phyloP scores from a whole-genome alignment of 2,329 filamentous ascomycete species.

The Fusarium haematococcum region DNA sequence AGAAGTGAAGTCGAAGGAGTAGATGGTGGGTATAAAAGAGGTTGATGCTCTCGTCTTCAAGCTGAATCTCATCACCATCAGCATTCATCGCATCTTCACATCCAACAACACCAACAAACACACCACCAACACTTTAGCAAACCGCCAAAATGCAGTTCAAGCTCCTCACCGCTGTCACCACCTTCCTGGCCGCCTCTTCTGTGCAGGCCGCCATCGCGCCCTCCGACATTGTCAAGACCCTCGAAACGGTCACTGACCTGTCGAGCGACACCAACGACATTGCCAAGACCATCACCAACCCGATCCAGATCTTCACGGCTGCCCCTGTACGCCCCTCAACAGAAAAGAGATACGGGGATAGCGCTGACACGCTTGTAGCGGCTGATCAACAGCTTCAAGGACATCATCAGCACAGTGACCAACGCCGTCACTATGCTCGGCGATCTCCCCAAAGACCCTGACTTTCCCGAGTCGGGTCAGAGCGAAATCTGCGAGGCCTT shows the following conservation, averaged over 20 bases:
- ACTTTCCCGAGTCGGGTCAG: neutral
- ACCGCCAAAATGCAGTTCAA: slow-evolving; percentile 33
- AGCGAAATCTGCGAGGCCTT: neutral
- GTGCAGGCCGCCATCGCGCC: slow-evolving; percentile 11
- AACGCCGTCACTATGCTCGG: neutral
- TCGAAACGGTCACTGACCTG: neutral
- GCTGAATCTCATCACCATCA: neutral
- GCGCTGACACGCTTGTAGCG: neutral
- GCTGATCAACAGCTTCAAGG: neutral
- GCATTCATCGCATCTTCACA: neutral
- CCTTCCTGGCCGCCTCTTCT: slow-evolving; percentile 25
- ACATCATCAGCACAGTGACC: neutral
- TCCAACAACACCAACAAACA: neutral
- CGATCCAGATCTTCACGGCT: neutral
- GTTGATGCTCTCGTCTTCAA: neutral
- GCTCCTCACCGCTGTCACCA: slow-evolving; percentile 26
- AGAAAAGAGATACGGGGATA: neutral
- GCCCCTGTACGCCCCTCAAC: neutral
- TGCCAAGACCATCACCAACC: neutral
- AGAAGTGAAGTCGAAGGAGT: neutral
- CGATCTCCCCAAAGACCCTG: neutral
- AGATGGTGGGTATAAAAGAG: neutral
- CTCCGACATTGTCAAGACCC: neutral
- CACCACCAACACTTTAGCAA: neutral
- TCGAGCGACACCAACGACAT: neutral